Conservation (phyloP, 352 stramenopile genomes). For the Phytophthora uliginosa region DNA sequence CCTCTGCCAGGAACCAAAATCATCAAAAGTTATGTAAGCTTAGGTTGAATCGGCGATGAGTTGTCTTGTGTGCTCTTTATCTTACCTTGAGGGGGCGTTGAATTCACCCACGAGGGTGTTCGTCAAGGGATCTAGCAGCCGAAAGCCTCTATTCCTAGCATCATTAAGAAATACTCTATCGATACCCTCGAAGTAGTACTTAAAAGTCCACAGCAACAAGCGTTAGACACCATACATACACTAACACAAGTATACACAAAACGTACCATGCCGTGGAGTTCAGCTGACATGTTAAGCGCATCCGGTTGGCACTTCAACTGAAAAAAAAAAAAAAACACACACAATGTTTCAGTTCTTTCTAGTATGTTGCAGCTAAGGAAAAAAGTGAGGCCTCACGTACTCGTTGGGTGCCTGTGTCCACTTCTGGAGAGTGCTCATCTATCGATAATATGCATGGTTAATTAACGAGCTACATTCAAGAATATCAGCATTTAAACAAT, state of each 20-base stretch:
- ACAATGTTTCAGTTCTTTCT: not conserved
- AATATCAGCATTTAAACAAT: not conserved
- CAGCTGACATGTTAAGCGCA: conserved; percentile 46
- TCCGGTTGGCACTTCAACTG: conserved; percentile 44
- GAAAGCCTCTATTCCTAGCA: conserved; percentile 43
- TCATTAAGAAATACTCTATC: conserved; percentile 55
- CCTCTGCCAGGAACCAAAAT: conserved; percentile 5
- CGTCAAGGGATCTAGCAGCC: conserved; percentile 41
- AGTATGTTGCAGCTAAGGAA: not conserved
- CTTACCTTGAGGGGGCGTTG: conserved; percentile 14
- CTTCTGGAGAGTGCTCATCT: conserved; percentile 13
- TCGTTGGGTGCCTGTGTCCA: conserved; percentile 13
- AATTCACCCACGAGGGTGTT: conserved; percentile 32
- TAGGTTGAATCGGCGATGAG: not conserved
- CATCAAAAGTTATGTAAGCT: not conserved
- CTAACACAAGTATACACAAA: not conserved
- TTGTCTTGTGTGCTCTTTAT: not conserved
- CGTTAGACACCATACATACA: not conserved
- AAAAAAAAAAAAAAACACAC: not conserved
- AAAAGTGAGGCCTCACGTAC: not conserved
- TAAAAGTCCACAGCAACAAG: not conserved
- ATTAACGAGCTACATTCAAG: not conserved
- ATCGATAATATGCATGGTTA: not conserved
- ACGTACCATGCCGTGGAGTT: conserved; percentile 58
- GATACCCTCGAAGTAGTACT: conserved; percentile 50